Percentiles rank a stretch among this genome's conserved stretches.
Conservation (phyloP, 2,329 filamentous ascomycete genomes). For the Nothophaeocryptopus gaeumannii region DNA sequence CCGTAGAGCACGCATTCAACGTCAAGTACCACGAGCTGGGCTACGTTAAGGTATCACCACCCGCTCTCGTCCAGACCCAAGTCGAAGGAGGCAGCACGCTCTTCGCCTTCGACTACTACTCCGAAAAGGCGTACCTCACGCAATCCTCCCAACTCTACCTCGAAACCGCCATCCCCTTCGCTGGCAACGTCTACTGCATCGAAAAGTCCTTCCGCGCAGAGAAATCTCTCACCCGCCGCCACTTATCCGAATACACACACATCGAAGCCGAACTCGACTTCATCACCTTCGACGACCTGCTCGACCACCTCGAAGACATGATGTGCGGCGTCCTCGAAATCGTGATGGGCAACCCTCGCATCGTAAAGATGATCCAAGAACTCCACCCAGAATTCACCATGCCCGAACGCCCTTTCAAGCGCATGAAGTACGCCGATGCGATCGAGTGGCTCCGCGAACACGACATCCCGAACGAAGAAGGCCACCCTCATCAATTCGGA, state of each 20-base stretch:
- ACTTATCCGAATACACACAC: conserved; percentile 95
- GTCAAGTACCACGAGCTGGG: conserved; percentile 72
- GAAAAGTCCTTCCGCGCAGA: conserved; percentile 98
- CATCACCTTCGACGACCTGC: conserved; percentile 85
- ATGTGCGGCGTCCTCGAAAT: conserved; percentile 83
- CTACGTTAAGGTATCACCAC: conserved; percentile 80
- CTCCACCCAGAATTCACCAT: conserved; percentile 88
- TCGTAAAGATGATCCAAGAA: conserved; percentile 70
- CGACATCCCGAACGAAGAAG: conserved; percentile 90
- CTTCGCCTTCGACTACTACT: conserved; percentile 87
- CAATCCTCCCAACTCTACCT: conserved; percentile 97
- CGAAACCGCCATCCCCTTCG: conserved; percentile 84
- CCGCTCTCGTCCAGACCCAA: conserved; percentile 90
- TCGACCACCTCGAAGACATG: conserved; percentile 80
- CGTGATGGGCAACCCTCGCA: conserved; percentile 68
- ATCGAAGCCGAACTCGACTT: conserved; percentile 96
- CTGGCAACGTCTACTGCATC: conserved; percentile 96
- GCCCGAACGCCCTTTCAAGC: conserved; percentile 81
- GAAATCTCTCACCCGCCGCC: conserved; percentile 89
- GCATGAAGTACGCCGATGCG: conserved; percentile 92
- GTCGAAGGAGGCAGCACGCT: conserved; percentile 90
- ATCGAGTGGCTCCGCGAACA: conserved; percentile 91
- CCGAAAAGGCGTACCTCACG: conserved; percentile 85
- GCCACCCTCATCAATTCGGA: conserved; percentile 83
- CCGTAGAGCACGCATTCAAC: conserved; percentile 77